Base-by-base conservation (phyloP, 169 alveolate species). In the Plasmodium chabaudi region DNA sequence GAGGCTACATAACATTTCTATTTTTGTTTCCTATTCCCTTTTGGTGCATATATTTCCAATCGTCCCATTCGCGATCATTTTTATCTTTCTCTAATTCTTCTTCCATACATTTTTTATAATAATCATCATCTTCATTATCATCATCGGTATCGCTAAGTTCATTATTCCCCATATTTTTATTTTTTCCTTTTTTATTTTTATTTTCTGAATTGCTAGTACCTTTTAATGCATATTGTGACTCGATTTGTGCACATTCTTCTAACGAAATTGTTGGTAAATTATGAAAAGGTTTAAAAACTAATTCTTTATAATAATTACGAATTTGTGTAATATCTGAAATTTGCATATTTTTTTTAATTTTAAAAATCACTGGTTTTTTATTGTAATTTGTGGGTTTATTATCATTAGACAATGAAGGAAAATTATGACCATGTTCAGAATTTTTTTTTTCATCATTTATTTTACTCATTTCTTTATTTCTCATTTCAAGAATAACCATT, bases 231-330 rank as follows among this genome's bases (percentile, higher is more conserved):
- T 60, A 74, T 3, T 93, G 93, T 95, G 92, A 92, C 56, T 93
- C 96, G n/a, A 93, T 87, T 51, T 93, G 59, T 2, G 96, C 96
- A 65, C 96, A 93, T 56, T 93, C 95, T n/a, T 91, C 96, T 77
- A 93, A 72, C 10, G 96, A 91, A 27, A 93, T 93, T 1, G 92
- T 87, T 10, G 96, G 96, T 59, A 93, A 57, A 25, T 91, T 74
- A 15, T 74, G 88, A 39, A 63, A 64, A 17, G 88, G 88, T 47
- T 55, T 74, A 51, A 74, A 74, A 13, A 74, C 88, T n/a, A 74
- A 53, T 27, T 74, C 88, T 61, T 67, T 60, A 59, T 74, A 74
- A 19, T 74, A 74, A 56, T 74, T 74, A 51, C 88, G 34, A 27
- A 74, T 46, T 61, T 74, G 51, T 34, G 88, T 60, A 23, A 60